Base-by-base conservation (phyloP, 495 filamentous ascomycete species). In the Penicillium goetzii region DNA sequence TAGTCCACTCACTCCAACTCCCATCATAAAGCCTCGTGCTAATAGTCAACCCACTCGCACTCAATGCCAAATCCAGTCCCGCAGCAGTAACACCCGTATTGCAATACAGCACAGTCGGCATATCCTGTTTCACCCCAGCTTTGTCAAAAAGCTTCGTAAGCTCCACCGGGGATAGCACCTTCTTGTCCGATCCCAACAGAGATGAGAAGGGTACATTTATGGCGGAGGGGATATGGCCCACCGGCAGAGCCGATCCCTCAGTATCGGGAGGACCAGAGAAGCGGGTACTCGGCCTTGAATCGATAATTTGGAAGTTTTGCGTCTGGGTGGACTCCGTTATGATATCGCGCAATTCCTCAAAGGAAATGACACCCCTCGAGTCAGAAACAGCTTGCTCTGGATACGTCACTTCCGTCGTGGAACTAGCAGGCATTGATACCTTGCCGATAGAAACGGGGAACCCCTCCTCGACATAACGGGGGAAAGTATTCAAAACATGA, bases 1-100 rank as follows among this genome's bases (percentile, higher is more conserved):
- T 63, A 17, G 59, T 67, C 75, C 75, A 77, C 47, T 77, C 75
- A 50, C 66, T 69, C 75, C 75, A 77, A 56, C 75, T 77, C 11
- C 75, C 75, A 70, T 77, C 75, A 56, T 77, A 77, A 19, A 77
- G 21, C 57, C 68, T 64, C 40, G 45, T 32, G 41, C 58, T 40
- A 41, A 47, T 56, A 10, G 52, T 14, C 26, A 61, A 71, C 3
- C 71, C 71, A 30, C 64, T 62, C 12, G 62, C 51, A 17, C 41
- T 38, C 57, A 77, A 56, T 0, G 70, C 73, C 49, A 75, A 41
- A 47, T 68, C 70, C 45, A 77, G 28, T 2, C 65, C 70, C 33
- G 75, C 64, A 11, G 75, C 75, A 11, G 75, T 77, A 1, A 74
- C 72, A 0, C 75, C 75, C 0, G 75, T 74, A 43, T 77, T 77